Conservation (phyloP, 202 grass and related monocot species). For the Zizania palustris region DNA sequence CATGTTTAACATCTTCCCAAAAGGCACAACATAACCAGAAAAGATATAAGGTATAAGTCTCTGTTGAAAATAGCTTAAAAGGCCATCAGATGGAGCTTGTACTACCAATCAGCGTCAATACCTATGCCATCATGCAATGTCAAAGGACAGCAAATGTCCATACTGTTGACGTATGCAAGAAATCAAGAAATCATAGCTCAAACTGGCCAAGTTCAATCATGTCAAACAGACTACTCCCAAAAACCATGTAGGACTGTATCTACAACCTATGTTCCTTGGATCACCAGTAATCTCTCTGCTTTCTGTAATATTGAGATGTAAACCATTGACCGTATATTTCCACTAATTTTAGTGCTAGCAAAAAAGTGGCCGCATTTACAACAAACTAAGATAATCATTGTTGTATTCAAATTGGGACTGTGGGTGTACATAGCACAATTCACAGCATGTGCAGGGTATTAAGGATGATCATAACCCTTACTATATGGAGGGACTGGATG, state of each 20-base stretch:
- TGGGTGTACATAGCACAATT: not conserved
- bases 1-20: not conserved
- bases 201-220: not conserved
- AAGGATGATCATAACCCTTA: not conserved
- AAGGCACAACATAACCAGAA: not conserved
- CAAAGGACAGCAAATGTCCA: not conserved
- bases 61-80: not conserved
- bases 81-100: constrained; percentile 11
- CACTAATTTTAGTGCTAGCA: constrained; percentile 2
- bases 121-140: not conserved
- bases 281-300: not conserved
- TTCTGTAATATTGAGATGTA: not conserved
- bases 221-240: not conserved
- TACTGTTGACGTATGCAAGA: not conserved
- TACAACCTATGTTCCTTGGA: not conserved
- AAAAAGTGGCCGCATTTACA: not conserved
- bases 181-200: not conserved
- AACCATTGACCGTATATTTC: not conserved
- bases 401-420: not conserved
- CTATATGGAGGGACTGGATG: not conserved
- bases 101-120: not conserved
- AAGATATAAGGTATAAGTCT: not conserved
- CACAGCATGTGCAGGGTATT: not conserved
- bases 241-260: not conserved
- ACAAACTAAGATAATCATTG: not conserved